Base-by-base conservation (phyloP, 2,329 filamentous ascomycete genomes). In the Mollisia scopiformis region DNA sequence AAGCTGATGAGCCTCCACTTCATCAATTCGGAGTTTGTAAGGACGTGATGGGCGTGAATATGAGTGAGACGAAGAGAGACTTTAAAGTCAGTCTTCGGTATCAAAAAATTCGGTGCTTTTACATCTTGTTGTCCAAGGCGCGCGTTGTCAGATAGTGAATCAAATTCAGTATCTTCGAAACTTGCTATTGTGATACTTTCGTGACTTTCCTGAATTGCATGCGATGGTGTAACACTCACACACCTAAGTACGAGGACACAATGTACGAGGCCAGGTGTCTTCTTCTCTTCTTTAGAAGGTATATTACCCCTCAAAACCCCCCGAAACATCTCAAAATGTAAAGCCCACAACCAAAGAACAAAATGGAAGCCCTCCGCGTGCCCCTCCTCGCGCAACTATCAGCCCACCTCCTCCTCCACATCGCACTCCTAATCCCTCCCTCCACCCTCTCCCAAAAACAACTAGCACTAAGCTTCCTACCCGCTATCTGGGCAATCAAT, bases 401-500 rank as follows among this genome's bases (percentile, higher is more conserved):
- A 31, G 58, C 58, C 28, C 47, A 54, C 13, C n/a, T 33, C 19
- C 50, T 65, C 2, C 56, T 61, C 10, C 51, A 41, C 37, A 30
- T 50, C n/a, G 59, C 59, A 6, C 39, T 65, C 13, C 50, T 65
- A 3, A 62, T 55, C 13, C 57, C 62, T 35, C 59, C 62, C 23
- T 60, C 59, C 2, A 55, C 33, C 23, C 41, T 62, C 19, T 49
- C 59, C 27, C 62, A 61, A 14, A 37, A 13, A 3, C 43, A 55
- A 54, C 43, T 65, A 19, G 57, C 54, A 21, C 41, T 57, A 23
- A 6, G 35, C 7, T 57, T 60, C 13, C 43, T 65, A 3, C 62
- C 62, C 30, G 16, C 49, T 4, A 62, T 65, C 54, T 56, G 55
- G 55, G 52, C 49, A 21, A 54, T 30, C 14, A 46, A 65, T 33